Percentiles rank a stretch among this genome's conserved stretches.
phyloP scores from a whole-genome alignment of 106 monocot genomes.

The Posidonia australis region DNA sequence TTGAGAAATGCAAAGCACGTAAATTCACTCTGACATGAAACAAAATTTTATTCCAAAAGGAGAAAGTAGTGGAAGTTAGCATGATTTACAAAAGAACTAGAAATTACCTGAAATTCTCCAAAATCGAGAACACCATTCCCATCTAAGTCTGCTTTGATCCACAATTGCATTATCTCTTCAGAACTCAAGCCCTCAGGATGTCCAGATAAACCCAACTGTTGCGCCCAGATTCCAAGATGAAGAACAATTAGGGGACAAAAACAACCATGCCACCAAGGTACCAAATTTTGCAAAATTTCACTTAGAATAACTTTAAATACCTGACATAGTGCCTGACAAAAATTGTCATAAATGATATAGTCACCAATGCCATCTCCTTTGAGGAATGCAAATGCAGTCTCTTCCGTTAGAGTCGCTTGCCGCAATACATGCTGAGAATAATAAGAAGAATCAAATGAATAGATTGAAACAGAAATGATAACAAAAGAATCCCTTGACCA shows the following conservation, averaged over 20 bases:
- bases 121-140: slow-evolving; percentile 68
- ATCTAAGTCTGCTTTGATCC: slow-evolving; percentile 61
- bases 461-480: not conserved
- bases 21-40: not conserved
- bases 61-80: not conserved
- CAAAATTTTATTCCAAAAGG: not conserved
- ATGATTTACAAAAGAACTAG: not conserved
- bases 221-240: slow-evolving; percentile 1
- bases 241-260: not conserved
- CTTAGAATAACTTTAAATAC: slow-evolving; percentile 17
- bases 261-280: too few relatives aligned
- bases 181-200: slow-evolving; percentile 53
- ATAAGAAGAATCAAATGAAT: not conserved
- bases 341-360: slow-evolving; percentile 60
- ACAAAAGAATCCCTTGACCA: not conserved
- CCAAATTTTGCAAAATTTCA: not conserved
- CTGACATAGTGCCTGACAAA: slow-evolving; percentile 69
- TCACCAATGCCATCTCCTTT: slow-evolving; percentile 74
- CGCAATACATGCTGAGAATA: slow-evolving; percentile 46
- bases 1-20: not conserved
- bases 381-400: slow-evolving; percentile 77
- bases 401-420: slow-evolving; percentile 55
- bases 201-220: slow-evolving; percentile 58
- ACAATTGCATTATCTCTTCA: slow-evolving; percentile 60
- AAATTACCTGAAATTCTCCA: slow-evolving; percentile 67